Conservation (phyloP, 1,284 basidiomycete genomes). For the Kwoniella shivajii region DNA sequence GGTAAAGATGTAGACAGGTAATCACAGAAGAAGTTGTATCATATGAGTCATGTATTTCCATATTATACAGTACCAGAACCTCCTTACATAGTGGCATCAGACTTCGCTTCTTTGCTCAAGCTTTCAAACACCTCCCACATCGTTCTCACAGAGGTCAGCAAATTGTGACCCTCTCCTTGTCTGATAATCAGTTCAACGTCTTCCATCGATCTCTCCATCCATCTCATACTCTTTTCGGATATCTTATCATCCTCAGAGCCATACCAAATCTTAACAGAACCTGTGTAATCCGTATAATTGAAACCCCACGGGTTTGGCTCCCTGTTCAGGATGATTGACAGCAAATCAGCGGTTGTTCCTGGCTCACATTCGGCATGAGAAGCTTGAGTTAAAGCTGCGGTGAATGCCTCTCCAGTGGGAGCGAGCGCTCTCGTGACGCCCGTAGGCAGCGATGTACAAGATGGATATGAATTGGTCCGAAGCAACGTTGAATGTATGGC, state of each 20-base stretch:
- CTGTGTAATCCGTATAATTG: slow-evolving; percentile 65
- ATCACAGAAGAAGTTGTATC: too few relatives aligned
- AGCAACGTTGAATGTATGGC: slow-evolving; percentile 1
- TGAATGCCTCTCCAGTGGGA: slow-evolving; percentile 39
- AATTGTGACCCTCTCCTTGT: slow-evolving; percentile 81
- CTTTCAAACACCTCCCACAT: slow-evolving; percentile 84
- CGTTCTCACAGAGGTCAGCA: slow-evolving; percentile 86
- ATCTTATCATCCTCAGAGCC: slow-evolving; percentile 93
- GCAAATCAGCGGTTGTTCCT: slow-evolving; percentile 85
- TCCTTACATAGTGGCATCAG: too few relatives aligned
- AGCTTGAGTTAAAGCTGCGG: slow-evolving; percentile 80
- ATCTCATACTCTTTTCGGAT: slow-evolving; percentile 78
- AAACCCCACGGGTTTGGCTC: slow-evolving; percentile 55
- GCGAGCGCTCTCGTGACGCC: background rate
- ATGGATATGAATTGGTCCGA: background rate
- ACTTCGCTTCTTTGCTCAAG: slow-evolving; percentile 52
- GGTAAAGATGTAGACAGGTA: too few relatives aligned
- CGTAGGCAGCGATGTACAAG: background rate
- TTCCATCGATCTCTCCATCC: slow-evolving; percentile 84
- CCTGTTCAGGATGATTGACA: slow-evolving; percentile 81
- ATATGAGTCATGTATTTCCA: too few relatives aligned
- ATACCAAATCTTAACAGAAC: slow-evolving; percentile 86
- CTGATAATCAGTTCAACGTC: slow-evolving; percentile 69
- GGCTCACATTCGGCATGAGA: slow-evolving; percentile 91
- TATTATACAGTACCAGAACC: too few relatives aligned